Evolutionary conservation across 495 filamentous ascomycete genomes (phyloP).

Genomic region (Poronia punctata): DNA sequence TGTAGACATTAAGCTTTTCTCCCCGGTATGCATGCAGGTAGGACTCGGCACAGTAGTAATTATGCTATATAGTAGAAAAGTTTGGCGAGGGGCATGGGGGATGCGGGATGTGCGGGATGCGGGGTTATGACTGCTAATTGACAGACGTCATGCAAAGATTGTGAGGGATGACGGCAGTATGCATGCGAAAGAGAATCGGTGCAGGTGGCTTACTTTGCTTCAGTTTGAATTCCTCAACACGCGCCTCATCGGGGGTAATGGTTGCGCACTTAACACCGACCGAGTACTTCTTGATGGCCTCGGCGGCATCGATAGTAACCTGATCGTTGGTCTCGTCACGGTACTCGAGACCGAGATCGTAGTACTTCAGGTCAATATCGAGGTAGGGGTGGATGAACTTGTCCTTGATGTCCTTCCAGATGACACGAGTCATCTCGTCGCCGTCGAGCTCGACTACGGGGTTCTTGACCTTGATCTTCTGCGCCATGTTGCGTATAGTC

Average conservation of each 20-base stretch:
- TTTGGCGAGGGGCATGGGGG: no score
- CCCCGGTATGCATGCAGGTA: no score
- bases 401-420: conserved; percentile 97
- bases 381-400: conserved; percentile 96
- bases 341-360: conserved; percentile 91
- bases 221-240: conserved; percentile 94
- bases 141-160: conserved; percentile 1
- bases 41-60: no score
- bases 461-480: conserved; percentile 95
- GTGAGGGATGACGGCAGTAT: neutral
- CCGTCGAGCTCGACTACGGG: conserved; percentile 95
- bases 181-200: neutral
- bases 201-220: conserved; percentile 70
- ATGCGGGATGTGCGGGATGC: neutral
- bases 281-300: conserved; percentile 97
- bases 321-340: conserved; percentile 93
- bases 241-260: conserved; percentile 94
- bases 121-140: neutral
- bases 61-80: no score
- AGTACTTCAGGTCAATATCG: conserved; percentile 97
- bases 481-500: conserved; percentile 19
- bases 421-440: conserved; percentile 99
- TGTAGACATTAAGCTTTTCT: neutral
- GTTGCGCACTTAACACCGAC: conserved; percentile 99
- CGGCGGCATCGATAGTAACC: conserved; percentile 88